phyloP scores from a whole-genome alignment of 1,284 basidiomycete species.

The Coriolopsis trogii region DNA sequence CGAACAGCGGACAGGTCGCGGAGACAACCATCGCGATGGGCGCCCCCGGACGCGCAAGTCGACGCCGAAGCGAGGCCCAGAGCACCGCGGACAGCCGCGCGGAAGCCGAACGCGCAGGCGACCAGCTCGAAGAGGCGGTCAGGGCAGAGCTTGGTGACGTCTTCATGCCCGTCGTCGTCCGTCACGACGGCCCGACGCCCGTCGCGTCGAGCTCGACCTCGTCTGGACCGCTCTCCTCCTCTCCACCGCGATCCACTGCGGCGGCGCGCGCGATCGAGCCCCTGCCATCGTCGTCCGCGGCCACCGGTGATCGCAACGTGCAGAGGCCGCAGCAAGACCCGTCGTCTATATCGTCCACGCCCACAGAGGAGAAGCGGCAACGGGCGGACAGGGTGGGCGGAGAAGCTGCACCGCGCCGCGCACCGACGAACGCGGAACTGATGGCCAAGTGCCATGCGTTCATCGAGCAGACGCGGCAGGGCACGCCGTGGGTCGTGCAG shows the following conservation, averaged over 20 bases:
- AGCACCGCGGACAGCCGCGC: background rate
- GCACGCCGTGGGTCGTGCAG: constrained; percentile 91
- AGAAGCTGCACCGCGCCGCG: constrained; percentile 1
- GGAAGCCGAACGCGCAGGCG: background rate
- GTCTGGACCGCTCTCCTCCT: constrained; percentile 12
- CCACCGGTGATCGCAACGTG: background rate
- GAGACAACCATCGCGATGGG: background rate
- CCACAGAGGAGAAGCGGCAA: constrained; percentile 19
- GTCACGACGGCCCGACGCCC: constrained; percentile 11
- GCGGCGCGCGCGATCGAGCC: constrained; percentile 12
- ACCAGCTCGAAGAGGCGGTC: constrained; percentile 39
- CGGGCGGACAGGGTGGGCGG: constrained; percentile 1
- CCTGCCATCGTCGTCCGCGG: constrained; percentile 1
- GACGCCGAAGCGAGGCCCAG: constrained; percentile 2
- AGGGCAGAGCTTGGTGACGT: constrained; percentile 44
- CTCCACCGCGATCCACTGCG: constrained; percentile 1
- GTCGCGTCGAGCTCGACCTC: constrained; percentile 5
- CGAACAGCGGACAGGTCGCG: constrained; percentile 9
- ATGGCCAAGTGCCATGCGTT: constrained; percentile 81
- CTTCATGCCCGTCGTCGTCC: background rate
- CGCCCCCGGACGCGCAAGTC: constrained; percentile 14
- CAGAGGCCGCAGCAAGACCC: constrained; percentile 18
- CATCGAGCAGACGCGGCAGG: constrained; percentile 77
- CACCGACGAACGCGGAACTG: constrained; percentile 60
- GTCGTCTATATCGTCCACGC: too few relatives aligned